Base-by-base conservation (phyloP, 306 rosid genomes). In the Acacia acuminata region DNA sequence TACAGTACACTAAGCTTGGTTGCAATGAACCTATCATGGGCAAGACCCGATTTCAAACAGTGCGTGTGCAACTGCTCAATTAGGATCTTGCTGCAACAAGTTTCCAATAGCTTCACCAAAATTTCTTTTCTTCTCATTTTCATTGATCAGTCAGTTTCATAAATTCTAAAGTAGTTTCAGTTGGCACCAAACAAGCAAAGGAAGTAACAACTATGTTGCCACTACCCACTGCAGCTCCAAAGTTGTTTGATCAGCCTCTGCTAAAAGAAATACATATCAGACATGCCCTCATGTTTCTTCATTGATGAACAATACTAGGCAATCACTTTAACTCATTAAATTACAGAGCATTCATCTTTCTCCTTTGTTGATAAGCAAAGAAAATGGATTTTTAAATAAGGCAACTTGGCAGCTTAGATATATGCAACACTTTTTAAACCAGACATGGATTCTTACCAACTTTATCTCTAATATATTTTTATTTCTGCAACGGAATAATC, bases 1-100 rank as follows among this genome's bases (percentile, higher is more conserved):
- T 88, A 89, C 9, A 88, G 55, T 10, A 75, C 78, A 55, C 24
- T 84, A 82, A 94, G 92, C 73, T 90, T 94, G 70, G 97, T 86
- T 53, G 86, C 97, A 65, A 93, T 83, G 83, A 89, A 90, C 65
- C 92, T 85, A 73, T 91, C 94, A 24, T 88, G 78, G 42, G 80
- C 42, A 69, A 91, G 82, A 36, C 97, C 94, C 12, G 67, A 14
- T 89, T 89, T 93, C 78, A 86, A 76, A 70, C 85, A 78, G 50
- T 71, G 88, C 0, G 89, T 86, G 40, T 89, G 97, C 78, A 93
- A 77, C 83, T 83, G 86, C n/a, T 83, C 42, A 58, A 86, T 78
- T 30, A 91, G 79, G 74, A 53, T 79, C 61, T 71, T 50, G 80
- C 58, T 42, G 42, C 82, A 64, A 72, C 93, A 93, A 53, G 81